A percentile compares a stretch with the other conserved stretches of the same genome.
phyloP scores from a whole-genome alignment of 257 asterid genomes.

The Cynanchum wilfordii region DNA sequence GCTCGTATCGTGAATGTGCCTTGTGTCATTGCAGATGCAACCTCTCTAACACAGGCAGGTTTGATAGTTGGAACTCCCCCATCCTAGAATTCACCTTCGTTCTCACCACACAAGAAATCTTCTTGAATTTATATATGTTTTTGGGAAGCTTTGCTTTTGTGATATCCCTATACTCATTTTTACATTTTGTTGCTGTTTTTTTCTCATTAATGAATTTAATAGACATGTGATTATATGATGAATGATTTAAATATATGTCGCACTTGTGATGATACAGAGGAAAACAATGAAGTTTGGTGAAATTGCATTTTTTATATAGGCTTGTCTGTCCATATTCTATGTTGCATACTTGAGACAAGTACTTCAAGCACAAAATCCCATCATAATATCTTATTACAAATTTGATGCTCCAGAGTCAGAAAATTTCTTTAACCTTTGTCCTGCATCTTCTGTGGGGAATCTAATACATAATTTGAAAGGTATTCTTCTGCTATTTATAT shows the following conservation, averaged over 20 bases:
- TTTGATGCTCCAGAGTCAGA: not conserved
- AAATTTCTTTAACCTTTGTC: not conserved
- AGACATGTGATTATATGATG: not conserved
- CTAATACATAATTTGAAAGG: not conserved
- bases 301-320: not conserved
- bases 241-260: not conserved
- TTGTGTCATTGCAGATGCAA: slow-evolving; percentile 86
- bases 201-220: not conserved
- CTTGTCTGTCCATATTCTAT: not conserved
- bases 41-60: slow-evolving; percentile 95
- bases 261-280: not conserved
- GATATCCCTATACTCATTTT: not conserved
- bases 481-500: not conserved
- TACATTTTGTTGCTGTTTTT: not conserved
- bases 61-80: slow-evolving; percentile 30
- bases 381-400: not conserved
- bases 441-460: not conserved
- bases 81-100: not conserved
- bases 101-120: not conserved
- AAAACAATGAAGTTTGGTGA: not conserved
- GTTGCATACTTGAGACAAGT: not conserved
- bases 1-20: slow-evolving; percentile 93
- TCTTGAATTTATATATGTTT: not conserved
- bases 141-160: not conserved
- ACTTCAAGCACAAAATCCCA: not conserved